A percentile compares a stretch with the other conserved stretches of the same genome.
Conservation (phyloP, 2,329 filamentous ascomycete genomes). For the Escovopsis sp. region DNA sequence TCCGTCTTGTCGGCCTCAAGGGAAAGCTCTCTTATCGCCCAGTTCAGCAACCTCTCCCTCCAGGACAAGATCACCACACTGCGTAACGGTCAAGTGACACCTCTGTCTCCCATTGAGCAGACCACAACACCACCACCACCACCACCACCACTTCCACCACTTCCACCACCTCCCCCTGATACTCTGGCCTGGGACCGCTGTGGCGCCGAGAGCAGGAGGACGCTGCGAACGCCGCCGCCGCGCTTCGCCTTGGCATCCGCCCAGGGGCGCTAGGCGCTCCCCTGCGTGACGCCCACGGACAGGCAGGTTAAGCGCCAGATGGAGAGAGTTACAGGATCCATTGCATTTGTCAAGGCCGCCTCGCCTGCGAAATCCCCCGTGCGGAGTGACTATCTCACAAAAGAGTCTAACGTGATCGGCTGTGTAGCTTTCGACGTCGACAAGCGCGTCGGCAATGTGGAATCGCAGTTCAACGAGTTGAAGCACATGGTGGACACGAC, state of each 20-base stretch:
- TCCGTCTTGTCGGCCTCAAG: conserved; percentile 18
- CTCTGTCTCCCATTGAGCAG: conserved; percentile 8
- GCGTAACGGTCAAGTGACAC: conserved; percentile 33
- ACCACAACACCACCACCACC: background rate
- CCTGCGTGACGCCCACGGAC: conserved; percentile 19
- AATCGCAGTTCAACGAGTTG: conserved; percentile 56
- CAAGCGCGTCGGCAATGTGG: conserved; percentile 60
- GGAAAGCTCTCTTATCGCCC: conserved; percentile 29
- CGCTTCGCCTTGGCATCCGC: conserved; percentile 7
- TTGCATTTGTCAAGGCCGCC: conserved; percentile 19
- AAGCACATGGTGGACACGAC: conserved; percentile 59
- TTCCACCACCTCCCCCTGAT: conserved; percentile 8
- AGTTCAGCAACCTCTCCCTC: conserved; percentile 26
- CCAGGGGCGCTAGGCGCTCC: conserved; percentile 17
- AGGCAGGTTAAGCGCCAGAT: conserved; percentile 19
- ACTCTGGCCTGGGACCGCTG: conserved; percentile 16
- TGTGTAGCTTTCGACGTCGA: conserved; percentile 68
- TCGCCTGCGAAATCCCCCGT: conserved; percentile 23
- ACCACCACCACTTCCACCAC: too few relatives aligned
- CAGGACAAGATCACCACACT: conserved; percentile 14
- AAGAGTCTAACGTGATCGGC: conserved; percentile 54
- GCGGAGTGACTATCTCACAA: conserved; percentile 48
- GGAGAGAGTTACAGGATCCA: conserved; percentile 17
- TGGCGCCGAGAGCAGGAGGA: conserved; percentile 11
- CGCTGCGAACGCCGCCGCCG: conserved; percentile 5